Percentiles rank a stretch among this genome's conserved stretches.
Evolutionary conservation across 345 rosid genomes (phyloP).

Genomic region (Litchi chinensis): DNA sequence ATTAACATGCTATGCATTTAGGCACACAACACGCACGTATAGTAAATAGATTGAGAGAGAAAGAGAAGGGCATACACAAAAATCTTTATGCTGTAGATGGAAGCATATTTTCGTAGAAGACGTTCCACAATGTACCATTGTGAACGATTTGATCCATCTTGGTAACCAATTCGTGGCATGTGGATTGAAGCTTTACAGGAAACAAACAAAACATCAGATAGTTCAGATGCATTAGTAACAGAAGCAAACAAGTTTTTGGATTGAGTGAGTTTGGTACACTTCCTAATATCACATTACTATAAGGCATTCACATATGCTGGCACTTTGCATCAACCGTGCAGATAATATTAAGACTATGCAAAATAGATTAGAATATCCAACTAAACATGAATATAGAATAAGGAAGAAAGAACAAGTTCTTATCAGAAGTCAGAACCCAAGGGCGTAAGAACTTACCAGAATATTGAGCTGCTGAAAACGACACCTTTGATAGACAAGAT

Average conservation of each 20-base stretch:
- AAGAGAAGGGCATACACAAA: slow-evolving; percentile 55
- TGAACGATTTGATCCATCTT: slow-evolving; percentile 69
- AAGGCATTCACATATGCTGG: background rate
- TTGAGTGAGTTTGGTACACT: background rate
- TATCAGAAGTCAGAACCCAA: background rate
- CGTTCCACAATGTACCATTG: slow-evolving; percentile 91
- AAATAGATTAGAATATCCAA: background rate
- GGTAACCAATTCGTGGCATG: slow-evolving; percentile 89
- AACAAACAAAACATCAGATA: slow-evolving; percentile 1
- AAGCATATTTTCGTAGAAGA: slow-evolving; percentile 78
- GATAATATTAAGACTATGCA: background rate
- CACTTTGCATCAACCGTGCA: background rate
- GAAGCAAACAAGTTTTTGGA: background rate
- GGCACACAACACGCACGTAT: background rate
- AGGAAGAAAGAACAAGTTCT: background rate
- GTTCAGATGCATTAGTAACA: background rate
- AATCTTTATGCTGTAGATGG: slow-evolving; percentile 62
- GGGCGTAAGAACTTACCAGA: slow-evolving; percentile 45
- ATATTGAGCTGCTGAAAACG: slow-evolving; percentile 67
- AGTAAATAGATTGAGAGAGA: background rate
- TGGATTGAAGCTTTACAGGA: slow-evolving; percentile 65
- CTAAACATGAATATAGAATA: background rate
- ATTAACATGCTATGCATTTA: background rate
- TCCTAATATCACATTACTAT: background rate
- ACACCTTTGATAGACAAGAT: slow-evolving; percentile 66